These are phyloP conservation scores for Fusarium gaditjirri DNA, from an alignment of 2,329 filamentous ascomycete species.

Conservation along the genomic window DNA sequence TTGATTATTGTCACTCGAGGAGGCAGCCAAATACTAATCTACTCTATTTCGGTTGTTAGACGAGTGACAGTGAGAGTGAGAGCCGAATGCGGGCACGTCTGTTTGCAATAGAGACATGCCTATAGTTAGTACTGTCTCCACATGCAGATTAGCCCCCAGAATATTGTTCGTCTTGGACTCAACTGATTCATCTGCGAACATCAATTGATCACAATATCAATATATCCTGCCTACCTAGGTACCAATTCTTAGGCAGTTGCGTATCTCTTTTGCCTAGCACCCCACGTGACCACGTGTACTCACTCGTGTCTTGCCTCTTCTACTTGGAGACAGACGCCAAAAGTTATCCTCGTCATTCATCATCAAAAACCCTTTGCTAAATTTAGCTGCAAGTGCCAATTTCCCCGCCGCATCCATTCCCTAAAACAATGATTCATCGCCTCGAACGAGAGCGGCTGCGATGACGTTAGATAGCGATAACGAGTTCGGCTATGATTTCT, in stretches of 20 bases:
- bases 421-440: conserved; percentile 40
- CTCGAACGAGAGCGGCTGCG: conserved; percentile 7
- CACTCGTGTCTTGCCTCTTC: conserved; percentile 20
- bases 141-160: background rate
- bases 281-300: conserved; percentile 43
- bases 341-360: conserved; percentile 7
- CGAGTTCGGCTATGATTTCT: conserved; percentile 61
- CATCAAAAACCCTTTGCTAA: conserved; percentile 1
- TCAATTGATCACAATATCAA: background rate
- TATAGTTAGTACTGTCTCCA: background rate
- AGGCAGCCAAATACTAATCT: background rate
- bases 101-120: conserved; percentile 20
- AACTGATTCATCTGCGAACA: background rate
- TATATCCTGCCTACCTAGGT: background rate
- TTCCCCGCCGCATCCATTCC: conserved; percentile 5
- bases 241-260: conserved; percentile 6
- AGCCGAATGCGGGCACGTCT: conserved; percentile 4
- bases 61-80: background rate
- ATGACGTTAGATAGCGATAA: conserved; percentile 50
- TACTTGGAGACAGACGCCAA: conserved; percentile 4
- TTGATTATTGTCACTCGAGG: background rate
- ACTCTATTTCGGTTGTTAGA: background rate
- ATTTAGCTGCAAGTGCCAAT: conserved; percentile 7
- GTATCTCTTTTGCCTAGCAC: background rate
- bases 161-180: background rate